Percentiles rank a stretch among this genome's conserved stretches.
Evolutionary conservation across 2,329 filamentous ascomycete genomes (phyloP).

Genomic region (Lasiodiplodia gonubiensis): DNA sequence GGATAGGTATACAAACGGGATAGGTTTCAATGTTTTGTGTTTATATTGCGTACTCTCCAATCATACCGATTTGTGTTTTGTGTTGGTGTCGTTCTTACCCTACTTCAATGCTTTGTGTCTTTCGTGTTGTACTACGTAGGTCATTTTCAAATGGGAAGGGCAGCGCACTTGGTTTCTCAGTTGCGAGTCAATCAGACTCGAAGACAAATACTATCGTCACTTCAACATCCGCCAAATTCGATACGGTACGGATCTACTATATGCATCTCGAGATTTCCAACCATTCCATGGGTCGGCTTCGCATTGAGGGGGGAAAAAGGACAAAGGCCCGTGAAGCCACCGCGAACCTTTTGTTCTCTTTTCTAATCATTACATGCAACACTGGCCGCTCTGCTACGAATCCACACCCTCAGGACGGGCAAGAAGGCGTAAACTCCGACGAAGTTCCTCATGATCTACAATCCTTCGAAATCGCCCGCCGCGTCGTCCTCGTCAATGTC

Average conservation of each 20-base stretch:
- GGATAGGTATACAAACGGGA: not conserved
- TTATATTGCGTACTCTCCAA: not conserved
- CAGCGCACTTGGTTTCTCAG: too few relatives aligned
- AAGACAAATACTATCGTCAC: too few relatives aligned
- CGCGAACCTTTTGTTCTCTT: not conserved
- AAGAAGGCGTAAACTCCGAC: too few relatives aligned
- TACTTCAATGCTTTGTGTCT: not conserved
- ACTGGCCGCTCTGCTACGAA: too few relatives aligned
- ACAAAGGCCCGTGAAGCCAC: not conserved
- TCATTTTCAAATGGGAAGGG: not conserved
- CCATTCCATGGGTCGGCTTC: not conserved
- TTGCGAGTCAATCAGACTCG: too few relatives aligned
- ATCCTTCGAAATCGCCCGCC: constrained; percentile 92
- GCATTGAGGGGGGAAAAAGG: not conserved
- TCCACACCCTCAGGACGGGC: not conserved
- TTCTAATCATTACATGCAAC: constrained; percentile 4
- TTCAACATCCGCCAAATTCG: too few relatives aligned
- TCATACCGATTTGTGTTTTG: not conserved
- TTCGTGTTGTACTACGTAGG: not conserved
- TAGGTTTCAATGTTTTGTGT: not conserved
- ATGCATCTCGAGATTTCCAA: not conserved
- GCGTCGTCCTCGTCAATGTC: constrained; percentile 97
- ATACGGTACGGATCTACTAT: too few relatives aligned
- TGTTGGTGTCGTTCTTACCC: not conserved
- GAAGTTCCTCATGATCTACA: constrained; percentile 63